A percentile compares a stretch with the other conserved stretches of the same genome.
Conservation (phyloP, 352 stramenopile species). For the Globisporangium yorkense region DNA sequence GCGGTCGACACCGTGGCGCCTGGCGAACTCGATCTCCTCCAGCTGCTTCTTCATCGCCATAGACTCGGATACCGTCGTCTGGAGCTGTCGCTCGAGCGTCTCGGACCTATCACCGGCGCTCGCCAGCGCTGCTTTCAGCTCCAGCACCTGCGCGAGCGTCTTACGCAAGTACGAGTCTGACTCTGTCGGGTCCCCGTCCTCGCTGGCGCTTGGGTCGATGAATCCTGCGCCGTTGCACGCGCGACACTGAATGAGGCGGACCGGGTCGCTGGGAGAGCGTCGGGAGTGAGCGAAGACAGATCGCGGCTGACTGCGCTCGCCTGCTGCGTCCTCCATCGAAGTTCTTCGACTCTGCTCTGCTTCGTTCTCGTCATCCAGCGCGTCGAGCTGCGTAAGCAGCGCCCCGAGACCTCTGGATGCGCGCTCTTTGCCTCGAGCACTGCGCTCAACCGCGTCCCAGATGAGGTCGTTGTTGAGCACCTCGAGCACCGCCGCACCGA, state of each 20-base stretch:
- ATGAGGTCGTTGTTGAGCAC: conserved; percentile 62
- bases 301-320: conserved; percentile 2
- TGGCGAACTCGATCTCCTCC: conserved; percentile 26
- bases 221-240: conserved; percentile 50
- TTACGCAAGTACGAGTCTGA: conserved; percentile 53
- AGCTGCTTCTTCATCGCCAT: conserved; percentile 30
- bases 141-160: conserved; percentile 53
- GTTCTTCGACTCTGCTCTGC: neutral
- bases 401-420: conserved; percentile 39
- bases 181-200: conserved; percentile 12
- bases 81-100: conserved; percentile 34
- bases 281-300: conserved; percentile 9
- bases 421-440: conserved; percentile 33
- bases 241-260: conserved; percentile 41
- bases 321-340: neutral
- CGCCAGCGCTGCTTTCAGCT: conserved; percentile 40
- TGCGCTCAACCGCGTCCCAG: conserved; percentile 47
- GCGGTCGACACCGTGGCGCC: conserved; percentile 24
- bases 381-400: conserved; percentile 32
- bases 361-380: neutral
- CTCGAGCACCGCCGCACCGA: conserved; percentile 45
- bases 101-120: conserved; percentile 23
- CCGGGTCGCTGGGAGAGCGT: conserved; percentile 15
- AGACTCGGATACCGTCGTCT: conserved; percentile 21
- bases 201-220: conserved; percentile 20